phyloP scores from a whole-genome alignment of 129 eudicot genomes.

The Saposhnikovia divaricata region DNA sequence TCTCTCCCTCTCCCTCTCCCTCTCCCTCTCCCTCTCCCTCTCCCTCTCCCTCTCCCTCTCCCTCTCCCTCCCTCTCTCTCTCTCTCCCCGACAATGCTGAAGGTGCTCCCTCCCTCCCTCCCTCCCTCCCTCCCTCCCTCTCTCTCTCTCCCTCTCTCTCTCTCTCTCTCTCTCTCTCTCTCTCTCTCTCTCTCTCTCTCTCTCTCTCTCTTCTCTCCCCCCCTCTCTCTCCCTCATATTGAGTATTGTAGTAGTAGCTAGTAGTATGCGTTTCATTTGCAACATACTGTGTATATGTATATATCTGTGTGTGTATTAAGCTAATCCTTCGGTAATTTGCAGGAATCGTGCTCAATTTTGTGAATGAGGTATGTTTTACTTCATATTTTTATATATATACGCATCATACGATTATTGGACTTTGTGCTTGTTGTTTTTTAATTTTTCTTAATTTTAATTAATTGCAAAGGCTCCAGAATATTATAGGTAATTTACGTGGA shows the following conservation, averaged over 20 bases:
- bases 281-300: neutral
- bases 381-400: neutral
- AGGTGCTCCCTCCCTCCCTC: too few relatives aligned
- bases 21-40: too few relatives aligned
- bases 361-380: conserved; percentile 65
- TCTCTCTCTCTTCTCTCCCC: too few relatives aligned
- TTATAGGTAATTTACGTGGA: neutral
- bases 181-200: too few relatives aligned
- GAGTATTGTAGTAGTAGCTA: neutral
- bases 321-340: conserved; percentile 20
- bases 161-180: too few relatives aligned
- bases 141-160: too few relatives aligned
- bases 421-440: neutral
- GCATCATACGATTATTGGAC: neutral
- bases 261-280: neutral
- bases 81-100: too few relatives aligned
- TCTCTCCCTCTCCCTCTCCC: neutral
- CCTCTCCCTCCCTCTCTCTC: too few relatives aligned
- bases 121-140: too few relatives aligned
- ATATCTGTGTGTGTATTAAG: neutral
- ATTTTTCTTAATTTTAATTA: neutral
- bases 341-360: conserved; percentile 95
- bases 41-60: too few relatives aligned
- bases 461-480: neutral
- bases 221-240: too few relatives aligned